Evolutionary conservation across 768 basidiomycete genomes (phyloP).

Genomic region (Pleurotus sapidus): DNA sequence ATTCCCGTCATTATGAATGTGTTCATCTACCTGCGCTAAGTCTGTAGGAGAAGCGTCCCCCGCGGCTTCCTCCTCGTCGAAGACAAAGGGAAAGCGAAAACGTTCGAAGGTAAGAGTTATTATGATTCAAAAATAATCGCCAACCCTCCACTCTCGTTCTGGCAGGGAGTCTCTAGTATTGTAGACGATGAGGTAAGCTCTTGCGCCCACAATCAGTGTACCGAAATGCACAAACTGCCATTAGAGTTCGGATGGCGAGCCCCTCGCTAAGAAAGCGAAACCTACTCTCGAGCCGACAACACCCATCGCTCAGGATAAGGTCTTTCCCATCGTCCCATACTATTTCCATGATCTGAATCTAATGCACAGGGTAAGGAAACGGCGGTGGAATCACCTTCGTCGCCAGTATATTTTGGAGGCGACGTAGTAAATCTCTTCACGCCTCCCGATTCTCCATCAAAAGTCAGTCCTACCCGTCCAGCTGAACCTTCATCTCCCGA

Average conservation of each 20-base stretch:
- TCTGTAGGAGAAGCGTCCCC: neutral
- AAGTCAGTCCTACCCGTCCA: neutral
- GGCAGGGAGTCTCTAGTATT: neutral
- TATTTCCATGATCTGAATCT: neutral
- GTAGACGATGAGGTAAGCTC: neutral
- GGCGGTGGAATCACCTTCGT: neutral
- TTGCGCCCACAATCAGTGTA: neutral
- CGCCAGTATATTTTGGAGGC: neutral
- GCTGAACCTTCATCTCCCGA: neutral
- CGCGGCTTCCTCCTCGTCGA: neutral
- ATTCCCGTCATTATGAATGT: too few relatives aligned
- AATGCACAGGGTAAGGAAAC: conserved; percentile 11
- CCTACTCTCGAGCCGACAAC: neutral
- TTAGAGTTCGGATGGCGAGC: neutral
- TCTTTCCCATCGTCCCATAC: neutral
- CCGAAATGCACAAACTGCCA: neutral
- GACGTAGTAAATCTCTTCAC: neutral
- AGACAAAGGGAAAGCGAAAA: neutral
- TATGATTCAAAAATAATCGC: too few relatives aligned
- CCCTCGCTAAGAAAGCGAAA: conserved; percentile 4
- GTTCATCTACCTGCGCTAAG: neutral
- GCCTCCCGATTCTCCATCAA: neutral
- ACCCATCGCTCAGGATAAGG: neutral
- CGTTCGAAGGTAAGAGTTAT: neutral
- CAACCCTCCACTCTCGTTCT: neutral